Evolutionary conservation across 768 basidiomycete genomes (phyloP).

Genomic region (Calocera viscosa): DNA sequence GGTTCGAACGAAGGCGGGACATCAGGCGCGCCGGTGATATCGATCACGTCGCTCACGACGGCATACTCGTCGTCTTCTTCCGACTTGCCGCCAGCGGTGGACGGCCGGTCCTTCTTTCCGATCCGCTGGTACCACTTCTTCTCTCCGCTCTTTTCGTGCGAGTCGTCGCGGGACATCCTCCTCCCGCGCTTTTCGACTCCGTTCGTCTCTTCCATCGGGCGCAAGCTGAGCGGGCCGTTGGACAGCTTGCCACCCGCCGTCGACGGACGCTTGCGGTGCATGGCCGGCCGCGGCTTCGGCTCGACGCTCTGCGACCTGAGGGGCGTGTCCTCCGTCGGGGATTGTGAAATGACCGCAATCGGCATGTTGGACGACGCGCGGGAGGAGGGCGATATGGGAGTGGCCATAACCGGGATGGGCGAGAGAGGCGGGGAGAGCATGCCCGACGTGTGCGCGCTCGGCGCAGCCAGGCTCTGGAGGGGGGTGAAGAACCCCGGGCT

Average conservation of each 20-base stretch:
- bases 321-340: not conserved
- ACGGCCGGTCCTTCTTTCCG: not conserved
- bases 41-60: not conserved
- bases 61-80: not conserved
- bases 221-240: not conserved
- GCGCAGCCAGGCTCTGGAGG: not conserved
- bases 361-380: not conserved
- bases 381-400: not conserved
- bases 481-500: no score
- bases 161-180: not conserved
- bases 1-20: not conserved
- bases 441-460: not conserved
- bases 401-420: no score
- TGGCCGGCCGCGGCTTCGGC: not conserved
- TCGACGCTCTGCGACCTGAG: not conserved
- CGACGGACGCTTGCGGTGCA: not conserved
- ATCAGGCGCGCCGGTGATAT: not conserved
- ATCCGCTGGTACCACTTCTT: constrained; percentile 1
- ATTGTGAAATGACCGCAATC: not conserved
- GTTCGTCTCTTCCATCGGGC: not conserved
- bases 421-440: not conserved
- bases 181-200: not conserved
- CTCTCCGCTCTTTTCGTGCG: not conserved
- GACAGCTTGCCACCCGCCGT: not conserved
- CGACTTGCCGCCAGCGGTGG: not conserved